These are phyloP conservation scores for Aspergillus steynii DNA, from an alignment of 495 filamentous ascomycete species.

Conservation along the genomic window DNA sequence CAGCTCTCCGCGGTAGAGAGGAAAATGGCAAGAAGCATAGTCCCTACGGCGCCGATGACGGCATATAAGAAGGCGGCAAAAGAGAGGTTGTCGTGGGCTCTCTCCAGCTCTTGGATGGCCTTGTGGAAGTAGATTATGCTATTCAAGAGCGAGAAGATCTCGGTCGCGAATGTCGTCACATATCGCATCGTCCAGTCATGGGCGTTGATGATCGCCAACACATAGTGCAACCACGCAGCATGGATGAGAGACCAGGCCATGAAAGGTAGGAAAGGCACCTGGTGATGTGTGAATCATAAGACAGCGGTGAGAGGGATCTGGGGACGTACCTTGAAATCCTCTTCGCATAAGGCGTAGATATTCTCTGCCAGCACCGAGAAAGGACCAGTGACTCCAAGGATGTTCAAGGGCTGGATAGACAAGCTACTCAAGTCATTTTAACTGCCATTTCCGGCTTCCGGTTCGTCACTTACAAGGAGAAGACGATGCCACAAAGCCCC, in stretches of 20 bases:
- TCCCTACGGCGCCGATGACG: constrained; percentile 68
- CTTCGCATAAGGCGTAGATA: constrained; percentile 60
- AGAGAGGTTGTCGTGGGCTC: constrained; percentile 57
- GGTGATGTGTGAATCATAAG: constrained; percentile 2
- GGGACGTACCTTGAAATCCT: constrained; percentile 54
- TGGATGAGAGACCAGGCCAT: constrained; percentile 78
- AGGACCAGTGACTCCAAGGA: constrained; percentile 71
- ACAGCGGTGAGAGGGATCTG: background rate
- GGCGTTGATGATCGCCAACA: constrained; percentile 70
- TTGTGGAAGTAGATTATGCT: constrained; percentile 78
- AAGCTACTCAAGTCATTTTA: constrained; percentile 39
- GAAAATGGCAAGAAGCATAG: constrained; percentile 66
- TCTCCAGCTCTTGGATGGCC: constrained; percentile 66
- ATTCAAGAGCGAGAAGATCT: constrained; percentile 71
- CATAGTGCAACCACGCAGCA: constrained; percentile 67
- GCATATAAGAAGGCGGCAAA: constrained; percentile 72
- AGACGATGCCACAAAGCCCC: constrained; percentile 66
- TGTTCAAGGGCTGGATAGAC: constrained; percentile 70
- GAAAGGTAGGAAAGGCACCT: constrained; percentile 68
- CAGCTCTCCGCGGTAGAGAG: constrained; percentile 65
- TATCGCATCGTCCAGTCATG: constrained; percentile 80
- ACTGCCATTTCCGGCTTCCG: background rate
- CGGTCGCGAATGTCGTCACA: constrained; percentile 69
- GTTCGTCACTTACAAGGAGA: constrained; percentile 52
- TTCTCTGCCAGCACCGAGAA: constrained; percentile 73